phyloP scores from a whole-genome alignment of 2,329 filamentous ascomycete species.

The Colletotrichum neosansevieriae region DNA sequence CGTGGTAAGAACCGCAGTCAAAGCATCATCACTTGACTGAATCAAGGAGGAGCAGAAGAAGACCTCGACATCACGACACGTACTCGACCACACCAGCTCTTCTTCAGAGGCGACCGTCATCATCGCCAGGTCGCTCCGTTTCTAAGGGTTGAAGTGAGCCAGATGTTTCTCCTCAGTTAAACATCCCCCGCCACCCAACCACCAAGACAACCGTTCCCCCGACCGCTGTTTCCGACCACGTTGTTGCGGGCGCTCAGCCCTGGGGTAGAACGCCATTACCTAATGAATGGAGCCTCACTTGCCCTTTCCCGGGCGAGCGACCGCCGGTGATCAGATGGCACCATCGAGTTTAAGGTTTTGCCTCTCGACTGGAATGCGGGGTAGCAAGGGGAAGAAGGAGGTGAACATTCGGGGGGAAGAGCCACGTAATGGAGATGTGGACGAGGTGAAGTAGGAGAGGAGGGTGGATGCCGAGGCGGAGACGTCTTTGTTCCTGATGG shows the following conservation, averaged over 20 bases:
- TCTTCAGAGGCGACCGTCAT: no score
- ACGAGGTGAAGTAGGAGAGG: not conserved
- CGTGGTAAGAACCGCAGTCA: no score
- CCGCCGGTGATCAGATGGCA: slow-evolving; percentile 33
- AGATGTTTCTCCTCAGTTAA: not conserved
- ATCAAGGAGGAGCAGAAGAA: no score
- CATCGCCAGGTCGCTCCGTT: no score
- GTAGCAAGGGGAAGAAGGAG: slow-evolving; percentile 10
- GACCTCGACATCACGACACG: no score
- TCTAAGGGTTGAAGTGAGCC: no score
- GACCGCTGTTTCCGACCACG: slow-evolving; percentile 23
- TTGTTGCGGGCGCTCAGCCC: slow-evolving; percentile 40
- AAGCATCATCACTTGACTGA: no score
- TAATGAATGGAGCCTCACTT: slow-evolving; percentile 16
- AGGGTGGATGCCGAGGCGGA: slow-evolving; percentile 3
- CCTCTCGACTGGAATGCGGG: slow-evolving; percentile 16
- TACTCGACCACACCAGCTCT: no score
- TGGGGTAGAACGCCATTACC: slow-evolving; percentile 28
- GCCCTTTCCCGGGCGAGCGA: not conserved
- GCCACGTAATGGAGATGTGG: slow-evolving; percentile 23
- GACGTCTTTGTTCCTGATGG: slow-evolving; percentile 6
- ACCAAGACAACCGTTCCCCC: slow-evolving; percentile 14
- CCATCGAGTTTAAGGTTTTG: slow-evolving; percentile 12
- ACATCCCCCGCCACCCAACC: not conserved
- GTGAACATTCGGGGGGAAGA: slow-evolving; percentile 7